Evolutionary conservation across 495 filamentous ascomycete genomes (phyloP), one percentile per base, ranked within the genome.

Genomic region (Penicillium atrosanguineum): DNA sequence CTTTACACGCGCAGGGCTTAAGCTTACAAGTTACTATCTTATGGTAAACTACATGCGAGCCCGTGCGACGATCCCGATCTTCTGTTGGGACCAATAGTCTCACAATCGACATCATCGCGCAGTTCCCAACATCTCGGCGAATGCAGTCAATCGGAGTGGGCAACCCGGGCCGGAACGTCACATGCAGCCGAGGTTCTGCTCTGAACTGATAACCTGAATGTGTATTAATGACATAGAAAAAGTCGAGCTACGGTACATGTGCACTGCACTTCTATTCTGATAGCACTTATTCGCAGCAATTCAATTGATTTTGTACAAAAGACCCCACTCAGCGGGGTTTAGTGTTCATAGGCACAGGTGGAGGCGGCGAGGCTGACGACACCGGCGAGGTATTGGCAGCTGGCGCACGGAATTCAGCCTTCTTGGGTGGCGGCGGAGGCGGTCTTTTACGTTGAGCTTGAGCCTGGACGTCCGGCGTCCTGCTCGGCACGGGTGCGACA

Each of bases 401-500:
- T 25, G 63, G 41, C 7, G 71, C 69, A 15, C 71, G 69, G 43
- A 77, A 65, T 20, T 66, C 73, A 20, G 75, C 70, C 55, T 78
- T 83, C 64, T 85, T 87, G 9, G 83, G 80, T 4, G 86, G 87
- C 2, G 74, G 80, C 6, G 88, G 87, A 4, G 89, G 86, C 7
- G 85, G 79, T 57, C 85, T 88, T 70, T 85, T 88, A 60, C 75
- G 80, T 16, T 61, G 50, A 4, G 50, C 64, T 41, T 72, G 68
- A 21, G 52, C 39, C 40, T 66, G 38, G 6, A 40, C 38, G 38
- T 40, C 43, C 29, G 36, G 18, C 18, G 25, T 20, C 8, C 48
- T 34, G 23, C 19, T 34, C 48, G n/a, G 23, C 26, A 28, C 26
- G 8, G n/a, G 5, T 18, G 52, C 41, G 36, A 47, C 59, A 53